Percentiles rank a stretch among this genome's conserved stretches.
Conservation (phyloP, 202 grass and related monocot species). For the Bolboschoenoplectus hybrid region DNA sequence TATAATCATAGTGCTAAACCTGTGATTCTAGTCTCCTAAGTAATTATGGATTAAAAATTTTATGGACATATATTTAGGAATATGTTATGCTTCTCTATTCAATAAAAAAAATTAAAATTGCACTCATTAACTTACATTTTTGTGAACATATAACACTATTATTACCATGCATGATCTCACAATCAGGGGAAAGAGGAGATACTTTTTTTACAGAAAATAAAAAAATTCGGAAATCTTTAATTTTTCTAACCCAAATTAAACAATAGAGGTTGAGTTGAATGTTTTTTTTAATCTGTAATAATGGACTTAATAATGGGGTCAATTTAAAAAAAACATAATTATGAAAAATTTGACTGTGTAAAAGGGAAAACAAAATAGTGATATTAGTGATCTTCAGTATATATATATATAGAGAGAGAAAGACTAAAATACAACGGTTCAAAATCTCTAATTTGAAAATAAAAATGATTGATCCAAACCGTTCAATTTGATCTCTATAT, state of each 20-base stretch:
- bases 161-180: too few relatives aligned
- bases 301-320: not conserved
- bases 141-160: not conserved
- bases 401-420: not conserved
- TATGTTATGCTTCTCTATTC: not conserved
- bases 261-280: too few relatives aligned
- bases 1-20: too few relatives aligned
- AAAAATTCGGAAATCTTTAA: too few relatives aligned
- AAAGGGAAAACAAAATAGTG: not conserved
- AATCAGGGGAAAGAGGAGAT: too few relatives aligned
- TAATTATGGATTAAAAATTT: not conserved
- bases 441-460: too few relatives aligned
- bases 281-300: too few relatives aligned
- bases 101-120: not conserved
- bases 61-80: not conserved
- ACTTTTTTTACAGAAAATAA: too few relatives aligned
- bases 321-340: conserved; percentile 1
- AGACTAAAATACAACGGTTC: too few relatives aligned
- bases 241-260: too few relatives aligned
- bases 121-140: not conserved
- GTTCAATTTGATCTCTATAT: too few relatives aligned
- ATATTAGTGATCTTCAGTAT: not conserved
- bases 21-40: not conserved
- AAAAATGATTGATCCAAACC: too few relatives aligned
- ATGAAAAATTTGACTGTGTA: not conserved